These are phyloP conservation scores for Collybiopsis luxurians DNA, from an alignment of 768 basidiomycete species.

Conservation along the genomic window DNA sequence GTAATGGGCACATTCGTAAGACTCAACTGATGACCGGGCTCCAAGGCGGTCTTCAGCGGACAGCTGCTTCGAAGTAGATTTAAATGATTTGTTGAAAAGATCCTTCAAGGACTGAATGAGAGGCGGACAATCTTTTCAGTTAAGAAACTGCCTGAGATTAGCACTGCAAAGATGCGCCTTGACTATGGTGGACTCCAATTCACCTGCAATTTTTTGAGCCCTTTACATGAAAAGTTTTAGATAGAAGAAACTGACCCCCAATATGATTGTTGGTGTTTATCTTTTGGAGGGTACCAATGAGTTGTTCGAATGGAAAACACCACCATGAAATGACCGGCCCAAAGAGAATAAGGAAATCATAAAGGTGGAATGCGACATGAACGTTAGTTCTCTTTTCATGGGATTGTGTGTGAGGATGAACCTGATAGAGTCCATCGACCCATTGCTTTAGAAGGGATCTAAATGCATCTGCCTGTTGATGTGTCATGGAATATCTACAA, in stretches of 20 bases:
- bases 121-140: not conserved
- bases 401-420: conserved; percentile 13
- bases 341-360: conserved; percentile 35
- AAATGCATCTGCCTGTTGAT: not conserved
- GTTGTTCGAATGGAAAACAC: conserved; percentile 33
- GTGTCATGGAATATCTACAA: conserved; percentile 13
- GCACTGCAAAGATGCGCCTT: not conserved
- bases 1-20: conserved; percentile 2
- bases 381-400: conserved; percentile 17
- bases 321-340: conserved; percentile 37
- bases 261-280: conserved; percentile 24
- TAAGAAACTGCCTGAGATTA: not conserved
- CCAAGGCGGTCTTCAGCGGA: not conserved
- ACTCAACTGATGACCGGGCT: not conserved
- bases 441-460: conserved; percentile 5
- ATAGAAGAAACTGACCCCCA: not conserved
- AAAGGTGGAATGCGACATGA: conserved; percentile 27
- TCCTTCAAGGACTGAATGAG: not conserved
- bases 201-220: not conserved
- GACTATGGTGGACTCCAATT: not conserved
- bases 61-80: not conserved
- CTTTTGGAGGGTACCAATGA: conserved; percentile 33
- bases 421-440: conserved; percentile 8
- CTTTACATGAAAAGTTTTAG: not conserved
- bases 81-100: not conserved